Evolutionary conservation across 441 rosid species (phyloP).

Genomic region (Populus hybrid): DNA sequence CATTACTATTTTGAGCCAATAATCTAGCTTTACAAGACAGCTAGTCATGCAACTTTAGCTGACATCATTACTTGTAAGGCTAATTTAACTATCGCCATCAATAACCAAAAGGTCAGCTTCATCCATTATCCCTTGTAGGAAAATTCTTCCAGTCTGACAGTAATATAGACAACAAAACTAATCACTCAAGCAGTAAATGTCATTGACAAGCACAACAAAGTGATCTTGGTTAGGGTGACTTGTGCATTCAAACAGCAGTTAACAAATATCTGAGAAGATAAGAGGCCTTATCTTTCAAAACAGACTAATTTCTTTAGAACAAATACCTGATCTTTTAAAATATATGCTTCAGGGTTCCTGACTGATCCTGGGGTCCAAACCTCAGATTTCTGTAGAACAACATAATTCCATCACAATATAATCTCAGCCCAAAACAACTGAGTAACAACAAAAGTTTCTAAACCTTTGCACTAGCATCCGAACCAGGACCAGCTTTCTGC

Average conservation of each 20-base stretch:
- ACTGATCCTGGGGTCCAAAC: constrained; percentile 60
- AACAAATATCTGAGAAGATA: not conserved
- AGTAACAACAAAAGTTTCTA: constrained; percentile 14
- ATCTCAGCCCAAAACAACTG: constrained; percentile 4
- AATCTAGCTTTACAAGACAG: not conserved
- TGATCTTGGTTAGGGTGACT: not conserved
- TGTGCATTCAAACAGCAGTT: not conserved
- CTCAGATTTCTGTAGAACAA: constrained; percentile 51
- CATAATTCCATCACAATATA: not conserved
- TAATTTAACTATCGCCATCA: not conserved
- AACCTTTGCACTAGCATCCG: constrained; percentile 51
- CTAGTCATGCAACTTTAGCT: not conserved
- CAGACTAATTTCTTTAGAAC: not conserved
- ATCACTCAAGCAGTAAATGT: not conserved
- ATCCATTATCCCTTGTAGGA: not conserved
- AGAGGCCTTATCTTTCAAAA: not conserved
- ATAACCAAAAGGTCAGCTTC: not conserved
- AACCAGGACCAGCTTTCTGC: constrained; percentile 52
- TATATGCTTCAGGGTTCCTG: constrained; percentile 69
- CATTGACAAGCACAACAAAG: not conserved
- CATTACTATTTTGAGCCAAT: not conserved
- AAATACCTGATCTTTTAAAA: constrained; percentile 77
- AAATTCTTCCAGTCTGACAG: not conserved
- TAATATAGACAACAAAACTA: not conserved
- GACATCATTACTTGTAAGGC: not conserved